A percentile compares a stretch with the other conserved stretches of the same genome.
phyloP scores from a whole-genome alignment of 1,139 yeast species.

The Kazachstania sp. region DNA sequence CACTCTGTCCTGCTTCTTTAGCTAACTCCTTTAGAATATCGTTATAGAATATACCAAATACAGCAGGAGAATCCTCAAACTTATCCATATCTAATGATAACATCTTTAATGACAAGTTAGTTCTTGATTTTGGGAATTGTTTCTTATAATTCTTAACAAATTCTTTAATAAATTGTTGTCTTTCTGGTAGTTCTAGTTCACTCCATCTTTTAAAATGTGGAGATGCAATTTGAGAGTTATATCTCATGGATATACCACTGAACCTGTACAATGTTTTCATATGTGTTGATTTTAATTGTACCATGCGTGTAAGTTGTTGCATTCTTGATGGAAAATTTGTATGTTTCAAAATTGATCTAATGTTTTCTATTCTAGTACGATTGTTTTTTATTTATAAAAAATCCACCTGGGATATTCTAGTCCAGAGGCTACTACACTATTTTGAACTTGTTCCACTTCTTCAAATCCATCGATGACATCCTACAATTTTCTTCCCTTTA shows the following conservation, averaged over 20 bases:
- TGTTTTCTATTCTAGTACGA: no score
- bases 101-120: constrained; percentile 24
- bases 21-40: constrained; percentile 18
- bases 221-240: not conserved
- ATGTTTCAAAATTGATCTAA: no score
- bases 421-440: no score
- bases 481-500: not conserved
- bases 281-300: no score
- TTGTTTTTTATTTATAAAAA: no score
- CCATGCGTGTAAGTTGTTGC: no score
- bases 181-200: constrained; percentile 19
- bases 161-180: constrained; percentile 19
- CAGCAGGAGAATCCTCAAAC: constrained; percentile 25
- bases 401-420: no score
- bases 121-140: constrained; percentile 27
- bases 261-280: not conserved
- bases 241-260: not conserved
- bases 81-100: constrained; percentile 19
- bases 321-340: no score
- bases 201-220: constrained; percentile 22
- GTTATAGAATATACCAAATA: constrained; percentile 28
- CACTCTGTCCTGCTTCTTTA: not conserved
- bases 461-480: not conserved
- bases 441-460: not conserved
- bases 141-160: constrained; percentile 23